Evolutionary conservation across 257 asterid species (phyloP), one percentile per base, ranked within the genome.

Genomic region (Salvia rosmarinus): DNA sequence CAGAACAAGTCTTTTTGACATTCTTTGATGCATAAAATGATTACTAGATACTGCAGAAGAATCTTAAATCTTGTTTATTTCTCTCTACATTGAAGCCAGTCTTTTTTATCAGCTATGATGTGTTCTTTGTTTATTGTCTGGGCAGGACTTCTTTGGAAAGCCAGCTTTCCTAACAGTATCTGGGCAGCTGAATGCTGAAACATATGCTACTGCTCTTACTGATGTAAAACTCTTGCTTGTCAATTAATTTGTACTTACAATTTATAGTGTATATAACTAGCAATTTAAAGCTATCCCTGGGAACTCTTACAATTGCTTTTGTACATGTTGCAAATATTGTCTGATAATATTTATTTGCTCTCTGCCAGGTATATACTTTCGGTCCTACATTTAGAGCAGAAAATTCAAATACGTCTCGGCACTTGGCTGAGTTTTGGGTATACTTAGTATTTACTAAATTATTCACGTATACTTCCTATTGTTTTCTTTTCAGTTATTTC

Each of bases 301-400:
- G 39, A 70, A 71, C 57, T 71, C 19, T 42, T 66, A 19, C 44
- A 32, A 40, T 75, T 71, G 46, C 49, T 40, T 57, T 4, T 62
- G 44, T 68, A 8, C 59, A 60, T 23, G 23, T 59, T 42, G 43
- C 19, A 14, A 61, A 75, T 51, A 30, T 70, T 63, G 44, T 71
- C 70, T 77, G 68, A 71, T 49, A 7, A 56, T 54, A 37, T 13
- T 43, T 66, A 25, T 78, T 62, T 64, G 17, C 71, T 72, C 59
- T 81, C 46, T 30, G 64, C 77, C 89, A 91, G 99, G 96, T 95
- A 49, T 95, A 95, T 84, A 91, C 98, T 34, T 95, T 95, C 82
- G 99, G 99, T 76, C 99, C 99, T 37, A 91, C 99, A 54, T 95
- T 91, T 78, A 87, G 99, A 82, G 99, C 99, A 30, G 98, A 95